These are phyloP conservation scores for Moesziomyces antarcticus DNA, from an alignment of 1,284 basidiomycete species.

Conservation along the genomic window DNA sequence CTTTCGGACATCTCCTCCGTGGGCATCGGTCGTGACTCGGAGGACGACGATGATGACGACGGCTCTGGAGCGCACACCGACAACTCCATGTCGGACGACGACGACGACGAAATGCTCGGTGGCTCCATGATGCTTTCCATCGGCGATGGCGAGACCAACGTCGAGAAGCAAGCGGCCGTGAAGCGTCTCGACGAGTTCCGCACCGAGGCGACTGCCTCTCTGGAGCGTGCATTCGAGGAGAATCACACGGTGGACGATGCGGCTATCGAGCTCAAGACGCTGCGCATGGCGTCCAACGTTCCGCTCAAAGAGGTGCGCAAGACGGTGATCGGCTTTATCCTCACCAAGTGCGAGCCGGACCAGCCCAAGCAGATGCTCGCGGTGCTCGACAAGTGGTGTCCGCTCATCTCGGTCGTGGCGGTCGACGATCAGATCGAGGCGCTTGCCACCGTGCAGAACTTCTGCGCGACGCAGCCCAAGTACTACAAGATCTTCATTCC, in stretches of 20 bases:
- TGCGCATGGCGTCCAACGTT: constrained; percentile 93
- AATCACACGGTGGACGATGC: constrained; percentile 90
- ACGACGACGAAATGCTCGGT: constrained; percentile 35
- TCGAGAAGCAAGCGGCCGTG: constrained; percentile 52
- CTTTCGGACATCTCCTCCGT: constrained; percentile 58
- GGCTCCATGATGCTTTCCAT: constrained; percentile 55
- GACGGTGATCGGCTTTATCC: constrained; percentile 74
- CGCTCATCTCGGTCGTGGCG: constrained; percentile 66
- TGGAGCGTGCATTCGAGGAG: constrained; percentile 89
- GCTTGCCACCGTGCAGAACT: constrained; percentile 61
- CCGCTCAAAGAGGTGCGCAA: constrained; percentile 80
- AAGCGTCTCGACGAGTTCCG: constrained; percentile 75
- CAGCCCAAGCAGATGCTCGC: constrained; percentile 54
- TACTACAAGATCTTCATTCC: constrained; percentile 68
- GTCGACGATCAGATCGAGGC: constrained; percentile 67
- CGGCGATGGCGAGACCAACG: constrained; percentile 51
- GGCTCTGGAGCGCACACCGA: constrained; percentile 28
- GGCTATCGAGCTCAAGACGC: constrained; percentile 88
- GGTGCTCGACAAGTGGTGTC: constrained; percentile 68
- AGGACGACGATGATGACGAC: constrained; percentile 36
- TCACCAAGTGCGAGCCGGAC: constrained; percentile 55
- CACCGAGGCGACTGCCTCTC: constrained; percentile 79
- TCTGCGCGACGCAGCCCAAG: constrained; percentile 35
- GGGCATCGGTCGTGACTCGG: constrained; percentile 50
- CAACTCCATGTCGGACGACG: constrained; percentile 26